Conservation (phyloP, 257 asterid species). For the Capsicum chinense region DNA sequence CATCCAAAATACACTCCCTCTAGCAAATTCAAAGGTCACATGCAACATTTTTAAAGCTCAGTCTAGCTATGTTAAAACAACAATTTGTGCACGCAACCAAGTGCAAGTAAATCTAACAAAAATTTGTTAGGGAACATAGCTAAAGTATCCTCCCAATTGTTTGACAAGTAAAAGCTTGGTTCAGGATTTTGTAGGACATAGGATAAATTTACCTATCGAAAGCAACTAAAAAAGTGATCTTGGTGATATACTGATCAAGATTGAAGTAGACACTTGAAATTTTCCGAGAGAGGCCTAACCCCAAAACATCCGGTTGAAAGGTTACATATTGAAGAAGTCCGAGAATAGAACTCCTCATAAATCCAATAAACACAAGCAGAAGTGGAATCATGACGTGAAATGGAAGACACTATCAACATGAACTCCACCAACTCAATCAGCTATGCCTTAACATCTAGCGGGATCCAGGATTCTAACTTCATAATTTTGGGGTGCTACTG, state of each 20-base stretch:
- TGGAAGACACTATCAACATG: neutral
- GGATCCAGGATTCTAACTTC: neutral
- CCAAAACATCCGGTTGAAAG: neutral
- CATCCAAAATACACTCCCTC: neutral
- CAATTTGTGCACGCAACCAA: neutral
- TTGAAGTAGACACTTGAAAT: neutral
- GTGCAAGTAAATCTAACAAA: neutral
- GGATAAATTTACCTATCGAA: neutral
- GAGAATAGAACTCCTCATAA: neutral
- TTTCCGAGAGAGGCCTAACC: neutral
- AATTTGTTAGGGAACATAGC: neutral
- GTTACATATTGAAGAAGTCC: neutral
- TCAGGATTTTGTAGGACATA: neutral
- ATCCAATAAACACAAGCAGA: neutral
- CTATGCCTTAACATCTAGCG: neutral
- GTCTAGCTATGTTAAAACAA: neutral
- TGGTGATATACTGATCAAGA: neutral
- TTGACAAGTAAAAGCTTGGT: neutral
- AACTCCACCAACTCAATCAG: neutral
- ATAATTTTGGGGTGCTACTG: neutral
- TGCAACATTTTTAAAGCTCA: neutral
- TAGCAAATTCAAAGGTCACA: neutral
- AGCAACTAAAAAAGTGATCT: neutral
- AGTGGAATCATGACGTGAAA: neutral
- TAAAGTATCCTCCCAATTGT: neutral